Percentiles rank a stretch among this genome's conserved stretches.
Evolutionary conservation across 148 eudicot genomes (phyloP).

Genomic region (Chenopodium quinoa): DNA sequence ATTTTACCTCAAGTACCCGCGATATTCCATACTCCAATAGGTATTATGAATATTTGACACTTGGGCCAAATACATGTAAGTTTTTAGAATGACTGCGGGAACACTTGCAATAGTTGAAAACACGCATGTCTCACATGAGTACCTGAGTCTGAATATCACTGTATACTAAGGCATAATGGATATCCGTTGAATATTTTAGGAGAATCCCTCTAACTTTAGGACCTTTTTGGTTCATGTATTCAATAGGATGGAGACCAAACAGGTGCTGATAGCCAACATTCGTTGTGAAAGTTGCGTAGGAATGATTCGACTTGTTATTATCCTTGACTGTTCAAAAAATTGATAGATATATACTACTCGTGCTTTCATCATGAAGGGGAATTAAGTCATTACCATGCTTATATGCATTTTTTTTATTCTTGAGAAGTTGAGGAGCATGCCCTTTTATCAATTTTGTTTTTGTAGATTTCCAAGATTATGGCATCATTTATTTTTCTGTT

Average conservation of each 20-base stretch:
- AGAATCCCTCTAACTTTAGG: neutral
- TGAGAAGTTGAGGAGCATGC: neutral
- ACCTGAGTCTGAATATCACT: no score
- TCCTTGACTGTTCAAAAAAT: neutral
- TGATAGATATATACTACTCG: neutral
- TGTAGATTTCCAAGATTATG: neutral
- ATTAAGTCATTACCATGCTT: no score
- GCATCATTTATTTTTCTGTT: slow-evolving; percentile 1
- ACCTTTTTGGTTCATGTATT: neutral
- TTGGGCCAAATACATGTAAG: neutral
- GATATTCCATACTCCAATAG: neutral
- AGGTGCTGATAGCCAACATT: neutral
- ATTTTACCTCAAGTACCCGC: neutral
- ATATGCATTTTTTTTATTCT: neutral
- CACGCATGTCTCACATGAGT: neutral
- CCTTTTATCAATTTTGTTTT: neutral
- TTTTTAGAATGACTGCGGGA: neutral
- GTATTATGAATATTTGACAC: neutral
- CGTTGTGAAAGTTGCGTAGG: neutral
- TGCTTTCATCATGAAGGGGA: neutral
- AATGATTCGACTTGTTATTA: neutral
- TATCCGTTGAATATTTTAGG: neutral
- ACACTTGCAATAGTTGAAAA: neutral
- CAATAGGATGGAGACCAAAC: neutral
- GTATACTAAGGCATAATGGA: neutral